Percentiles rank a stretch among this genome's conserved stretches.
Conservation (phyloP, 2,329 filamentous ascomycete species). For the Colletotrichum liaoningense region DNA sequence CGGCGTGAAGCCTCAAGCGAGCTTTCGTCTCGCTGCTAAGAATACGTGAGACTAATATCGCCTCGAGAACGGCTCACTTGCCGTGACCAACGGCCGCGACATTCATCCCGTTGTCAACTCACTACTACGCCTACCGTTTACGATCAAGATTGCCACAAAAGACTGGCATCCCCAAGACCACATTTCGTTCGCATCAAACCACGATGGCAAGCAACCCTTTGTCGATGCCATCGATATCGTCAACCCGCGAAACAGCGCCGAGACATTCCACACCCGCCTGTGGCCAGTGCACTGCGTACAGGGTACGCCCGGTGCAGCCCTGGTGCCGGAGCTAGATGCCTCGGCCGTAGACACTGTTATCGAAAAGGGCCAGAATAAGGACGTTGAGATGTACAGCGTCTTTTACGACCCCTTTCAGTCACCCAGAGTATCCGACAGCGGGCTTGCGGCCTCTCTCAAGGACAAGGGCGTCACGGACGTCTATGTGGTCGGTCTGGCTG, state of each 20-base stretch:
- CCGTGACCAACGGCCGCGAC: constrained; percentile 78
- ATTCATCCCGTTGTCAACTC: constrained; percentile 79
- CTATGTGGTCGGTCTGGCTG: constrained; percentile 86
- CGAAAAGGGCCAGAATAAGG: constrained; percentile 79
- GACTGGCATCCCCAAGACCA: constrained; percentile 90
- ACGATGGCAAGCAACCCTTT: constrained; percentile 76
- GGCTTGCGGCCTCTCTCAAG: constrained; percentile 69
- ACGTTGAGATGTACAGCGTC: constrained; percentile 93
- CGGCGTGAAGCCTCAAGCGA: not conserved
- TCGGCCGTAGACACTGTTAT: constrained; percentile 72
- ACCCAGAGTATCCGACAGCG: constrained; percentile 70
- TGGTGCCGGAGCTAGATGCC: constrained; percentile 78
- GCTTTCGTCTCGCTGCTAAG: not conserved
- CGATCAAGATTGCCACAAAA: constrained; percentile 83
- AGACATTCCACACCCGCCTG: constrained; percentile 75
- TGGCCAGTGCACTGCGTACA: constrained; percentile 95
- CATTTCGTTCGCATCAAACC: constrained; percentile 89
- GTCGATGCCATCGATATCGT: constrained; percentile 70
- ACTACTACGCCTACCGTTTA: constrained; percentile 79
- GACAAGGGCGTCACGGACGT: constrained; percentile 77
- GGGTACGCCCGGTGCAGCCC: constrained; percentile 74
- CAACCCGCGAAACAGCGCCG: constrained; percentile 73
- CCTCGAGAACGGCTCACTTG: constrained; percentile 81
- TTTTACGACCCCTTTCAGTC: constrained; percentile 84
- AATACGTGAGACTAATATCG: not conserved